Conservation (phyloP, 768 basidiomycete species). For the Infundibulicybe gibba region DNA sequence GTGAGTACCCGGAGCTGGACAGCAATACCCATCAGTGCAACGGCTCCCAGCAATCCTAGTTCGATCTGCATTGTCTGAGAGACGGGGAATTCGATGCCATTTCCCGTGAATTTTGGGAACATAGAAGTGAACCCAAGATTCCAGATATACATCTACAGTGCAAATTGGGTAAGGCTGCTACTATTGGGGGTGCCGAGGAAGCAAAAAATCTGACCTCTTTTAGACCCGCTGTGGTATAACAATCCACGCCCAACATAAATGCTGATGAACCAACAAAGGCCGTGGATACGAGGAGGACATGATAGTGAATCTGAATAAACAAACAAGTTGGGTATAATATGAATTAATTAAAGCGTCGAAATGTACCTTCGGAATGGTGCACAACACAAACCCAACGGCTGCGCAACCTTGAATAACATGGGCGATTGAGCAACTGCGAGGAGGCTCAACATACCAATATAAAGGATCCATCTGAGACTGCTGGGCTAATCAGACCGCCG, state of each 20-base stretch:
- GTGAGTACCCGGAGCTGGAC: slow-evolving; percentile 87
- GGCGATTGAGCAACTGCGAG: slow-evolving; percentile 10
- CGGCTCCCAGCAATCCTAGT: slow-evolving; percentile 80
- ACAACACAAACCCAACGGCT: slow-evolving; percentile 76
- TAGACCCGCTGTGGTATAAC: slow-evolving; percentile 85
- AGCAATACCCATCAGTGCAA: slow-evolving; percentile 83
- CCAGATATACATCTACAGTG: slow-evolving; percentile 53
- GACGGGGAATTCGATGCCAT: slow-evolving; percentile 75
- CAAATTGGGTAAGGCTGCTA: slow-evolving; percentile 56
- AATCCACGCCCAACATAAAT: slow-evolving; percentile 91
- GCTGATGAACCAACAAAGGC: slow-evolving; percentile 88
- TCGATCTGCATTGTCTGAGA: slow-evolving; percentile 93
- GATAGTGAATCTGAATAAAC: slow-evolving; percentile 64
- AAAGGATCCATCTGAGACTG: slow-evolving; percentile 86
- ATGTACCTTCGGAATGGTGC: slow-evolving; percentile 72
- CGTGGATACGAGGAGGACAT: slow-evolving; percentile 81
- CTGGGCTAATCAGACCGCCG: slow-evolving; percentile 79
- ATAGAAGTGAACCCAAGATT: slow-evolving; percentile 83
- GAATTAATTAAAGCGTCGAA: slow-evolving; percentile 11
- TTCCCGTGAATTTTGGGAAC: slow-evolving; percentile 71
- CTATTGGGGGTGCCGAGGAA: slow-evolving; percentile 8
- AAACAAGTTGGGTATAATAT: slow-evolving; percentile 15
- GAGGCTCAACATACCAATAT: slow-evolving; percentile 54
- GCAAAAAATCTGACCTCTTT: slow-evolving; percentile 66
- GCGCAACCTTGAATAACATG: slow-evolving; percentile 49